Evolutionary conservation across 2,329 filamentous ascomycete species (phyloP).

Genomic region (Cladosporium sp.): DNA sequence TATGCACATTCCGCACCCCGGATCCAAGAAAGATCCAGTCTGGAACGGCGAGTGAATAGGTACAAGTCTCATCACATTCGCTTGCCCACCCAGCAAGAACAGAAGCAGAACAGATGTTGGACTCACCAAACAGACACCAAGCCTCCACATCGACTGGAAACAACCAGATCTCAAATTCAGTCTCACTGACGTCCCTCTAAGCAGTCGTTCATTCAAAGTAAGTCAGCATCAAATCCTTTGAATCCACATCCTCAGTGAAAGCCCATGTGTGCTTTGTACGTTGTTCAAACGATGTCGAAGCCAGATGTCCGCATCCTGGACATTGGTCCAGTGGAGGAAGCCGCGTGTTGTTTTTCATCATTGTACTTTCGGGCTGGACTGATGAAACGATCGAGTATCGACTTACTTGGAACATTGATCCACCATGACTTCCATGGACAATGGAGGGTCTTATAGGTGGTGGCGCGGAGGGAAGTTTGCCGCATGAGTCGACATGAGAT

Average conservation of each 20-base stretch:
- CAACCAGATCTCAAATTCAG: neutral
- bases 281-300: neutral
- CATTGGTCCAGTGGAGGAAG: neutral
- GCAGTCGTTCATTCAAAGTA: neutral
- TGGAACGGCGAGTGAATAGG: constrained; percentile 13
- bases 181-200: neutral
- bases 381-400: neutral
- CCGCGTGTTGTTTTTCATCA: neutral
- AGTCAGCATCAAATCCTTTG: neutral
- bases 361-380: neutral
- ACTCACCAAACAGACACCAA: neutral
- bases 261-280: neutral
- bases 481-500: neutral
- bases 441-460: neutral
- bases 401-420: neutral
- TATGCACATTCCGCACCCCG: neutral
- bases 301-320: neutral
- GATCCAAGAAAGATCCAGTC: neutral
- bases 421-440: neutral
- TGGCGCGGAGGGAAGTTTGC: neutral
- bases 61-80: neutral
- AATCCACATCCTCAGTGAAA: neutral
- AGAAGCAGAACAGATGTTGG: neutral
- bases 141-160: neutral
- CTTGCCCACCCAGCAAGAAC: neutral